These are phyloP conservation scores for sorghum (Sorghum bicolor) DNA, from an alignment of 176 grass and related monocot species.

Conservation along the genomic window Sorghum_bicolor_NCBIv3 NC_012870.2:16982001-16982500, in stretches of 20 bases:
- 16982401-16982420: constrained; percentile 23
- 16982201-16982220: constrained; percentile 66
- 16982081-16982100: constrained; percentile 65
- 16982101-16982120: constrained; percentile 86
- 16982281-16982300: background rate
- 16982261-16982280: constrained; percentile 15
- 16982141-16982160: constrained; percentile 91
- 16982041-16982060: constrained; percentile 91
- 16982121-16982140: constrained; percentile 73
- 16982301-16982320: constrained; percentile 7
- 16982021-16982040: constrained; percentile 93
- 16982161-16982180: constrained; percentile 97
- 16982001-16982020: constrained; percentile 97
- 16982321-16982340: background rate
- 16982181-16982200: constrained; percentile 74
- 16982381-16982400: constrained; percentile 4
- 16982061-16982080: constrained; percentile 95
- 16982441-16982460: background rate
- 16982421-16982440: background rate
- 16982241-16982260: constrained; percentile 85
- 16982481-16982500: background rate
- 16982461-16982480: background rate
- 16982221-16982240: constrained; percentile 98
- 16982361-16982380: background rate
- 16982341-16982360: background rate